phyloP scores from a whole-genome alignment of 2,329 filamentous ascomycete genomes.

The Gyromitra esculenta region DNA sequence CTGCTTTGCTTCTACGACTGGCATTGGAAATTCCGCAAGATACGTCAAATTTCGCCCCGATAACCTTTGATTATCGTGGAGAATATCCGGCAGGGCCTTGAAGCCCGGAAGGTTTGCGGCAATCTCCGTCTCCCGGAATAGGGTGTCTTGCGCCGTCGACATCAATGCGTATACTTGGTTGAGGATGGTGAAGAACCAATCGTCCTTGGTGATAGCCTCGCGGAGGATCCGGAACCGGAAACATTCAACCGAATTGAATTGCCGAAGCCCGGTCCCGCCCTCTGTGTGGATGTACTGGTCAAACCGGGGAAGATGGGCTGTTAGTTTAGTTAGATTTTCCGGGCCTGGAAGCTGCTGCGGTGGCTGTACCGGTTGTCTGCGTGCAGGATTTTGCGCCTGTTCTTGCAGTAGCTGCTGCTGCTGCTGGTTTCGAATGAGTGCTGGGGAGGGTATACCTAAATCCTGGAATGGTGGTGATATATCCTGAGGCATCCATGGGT shows the following conservation, averaged over 20 bases:
- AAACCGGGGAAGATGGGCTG: conserved; percentile 34
- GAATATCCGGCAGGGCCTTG: conserved; percentile 41
- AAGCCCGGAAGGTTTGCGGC: conserved; percentile 35
- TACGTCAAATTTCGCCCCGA: conserved; percentile 40
- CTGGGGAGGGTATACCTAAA: conserved; percentile 19
- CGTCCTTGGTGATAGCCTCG: conserved; percentile 44
- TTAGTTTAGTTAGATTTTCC: conserved; percentile 25
- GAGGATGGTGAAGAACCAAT: conserved; percentile 49
- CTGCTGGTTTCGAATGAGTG: conserved; percentile 27
- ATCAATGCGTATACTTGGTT: conserved; percentile 48
- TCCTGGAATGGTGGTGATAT: conserved; percentile 11
- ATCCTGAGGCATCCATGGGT: conserved; percentile 25
- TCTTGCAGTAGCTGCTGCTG: conserved; percentile 42
- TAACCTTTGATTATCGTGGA: conserved; percentile 45
- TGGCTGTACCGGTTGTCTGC: conserved; percentile 7
- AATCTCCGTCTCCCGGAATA: conserved; percentile 36
- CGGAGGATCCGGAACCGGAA: conserved; percentile 48
- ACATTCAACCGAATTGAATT: conserved; percentile 49
- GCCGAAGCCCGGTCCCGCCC: conserved; percentile 37
- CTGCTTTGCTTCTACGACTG: conserved; percentile 39
- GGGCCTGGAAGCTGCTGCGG: conserved; percentile 6
- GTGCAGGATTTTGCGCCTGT: conserved; percentile 32
- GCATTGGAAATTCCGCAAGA: conserved; percentile 43
- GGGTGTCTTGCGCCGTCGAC: conserved; percentile 28
- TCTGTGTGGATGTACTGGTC: conserved; percentile 48